Evolutionary conservation across 129 eudicot genomes (phyloP).

Genomic region (Flaveria brownii): DNA sequence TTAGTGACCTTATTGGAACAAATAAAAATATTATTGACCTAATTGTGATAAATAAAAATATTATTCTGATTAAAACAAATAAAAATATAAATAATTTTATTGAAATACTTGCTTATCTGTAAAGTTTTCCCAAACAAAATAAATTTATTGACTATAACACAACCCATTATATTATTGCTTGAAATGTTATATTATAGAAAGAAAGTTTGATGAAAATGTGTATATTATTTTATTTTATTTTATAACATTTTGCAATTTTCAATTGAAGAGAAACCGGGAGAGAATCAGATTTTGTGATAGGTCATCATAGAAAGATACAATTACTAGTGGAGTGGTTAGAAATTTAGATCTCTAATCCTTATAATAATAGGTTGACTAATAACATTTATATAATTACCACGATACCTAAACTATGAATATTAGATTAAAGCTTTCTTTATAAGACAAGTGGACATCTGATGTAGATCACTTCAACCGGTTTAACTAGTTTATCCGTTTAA

Average conservation of each 20-base stretch:
- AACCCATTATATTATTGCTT: no score
- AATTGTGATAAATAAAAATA: no score
- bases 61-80: no score
- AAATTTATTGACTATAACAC: no score
- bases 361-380: background rate
- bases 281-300: slow-evolving; percentile 1
- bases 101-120: no score
- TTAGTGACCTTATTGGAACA: no score
- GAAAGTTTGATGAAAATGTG: background rate
- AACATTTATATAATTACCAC: slow-evolving; percentile 22
- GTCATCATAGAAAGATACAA: slow-evolving; percentile 17
- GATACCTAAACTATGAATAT: slow-evolving; percentile 13
- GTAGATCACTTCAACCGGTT: no score
- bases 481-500: no score
- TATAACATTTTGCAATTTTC: background rate
- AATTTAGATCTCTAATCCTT: slow-evolving; percentile 15
- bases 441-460: no score
- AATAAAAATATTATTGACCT: no score
- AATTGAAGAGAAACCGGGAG: background rate
- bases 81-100: no score
- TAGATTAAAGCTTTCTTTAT: background rate
- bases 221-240: background rate
- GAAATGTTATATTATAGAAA: background rate
- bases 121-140: no score
- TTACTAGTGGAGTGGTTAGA: slow-evolving; percentile 33